Percentiles rank a stretch among this genome's conserved stretches.
phyloP scores from a whole-genome alignment of 2,329 filamentous ascomycete species.

The Phialocephala subalpina region DNA sequence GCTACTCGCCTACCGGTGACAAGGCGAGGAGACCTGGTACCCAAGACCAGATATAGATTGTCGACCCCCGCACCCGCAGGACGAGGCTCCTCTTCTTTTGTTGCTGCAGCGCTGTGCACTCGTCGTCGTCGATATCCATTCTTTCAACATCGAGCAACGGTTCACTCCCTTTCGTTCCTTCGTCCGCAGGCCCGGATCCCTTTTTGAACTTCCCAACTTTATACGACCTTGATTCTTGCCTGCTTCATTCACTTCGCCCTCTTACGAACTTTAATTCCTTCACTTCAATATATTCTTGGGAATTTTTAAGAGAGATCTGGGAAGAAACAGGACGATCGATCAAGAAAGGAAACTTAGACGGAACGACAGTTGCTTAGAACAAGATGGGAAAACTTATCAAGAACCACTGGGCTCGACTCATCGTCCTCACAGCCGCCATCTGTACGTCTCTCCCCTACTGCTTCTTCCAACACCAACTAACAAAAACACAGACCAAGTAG shows the following conservation, averaged over 20 bases:
- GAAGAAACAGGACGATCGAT: constrained; percentile 12
- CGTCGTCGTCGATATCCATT: constrained; percentile 59
- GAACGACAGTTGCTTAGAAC: constrained; percentile 10
- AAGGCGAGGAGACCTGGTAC: constrained; percentile 33
- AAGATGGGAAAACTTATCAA: constrained; percentile 95
- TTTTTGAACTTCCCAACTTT: constrained; percentile 34
- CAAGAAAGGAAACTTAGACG: constrained; percentile 17
- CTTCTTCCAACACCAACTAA: constrained; percentile 23
- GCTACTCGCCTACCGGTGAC: constrained; percentile 27
- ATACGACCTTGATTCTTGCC: constrained; percentile 27
- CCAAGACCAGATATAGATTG: constrained; percentile 49
- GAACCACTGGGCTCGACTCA: constrained; percentile 97
- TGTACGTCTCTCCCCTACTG: constrained; percentile 47
- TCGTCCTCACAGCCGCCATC: constrained; percentile 82
- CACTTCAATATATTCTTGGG: constrained; percentile 32
- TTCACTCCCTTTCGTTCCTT: constrained; percentile 44
- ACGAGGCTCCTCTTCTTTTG: constrained; percentile 12
- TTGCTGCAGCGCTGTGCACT: constrained; percentile 52
- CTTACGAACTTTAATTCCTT: constrained; percentile 38
- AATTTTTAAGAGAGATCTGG: constrained; percentile 11
- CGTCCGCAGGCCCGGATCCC: constrained; percentile 63
- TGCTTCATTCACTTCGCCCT: constrained; percentile 30
- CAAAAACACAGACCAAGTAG: constrained; percentile 76
- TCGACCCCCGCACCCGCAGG: constrained; percentile 20
- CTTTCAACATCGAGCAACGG: constrained; percentile 54